These are phyloP conservation scores for Moricandia moricandioides DNA, from an alignment of 345 rosid species.

Conservation along the genomic window DNA sequence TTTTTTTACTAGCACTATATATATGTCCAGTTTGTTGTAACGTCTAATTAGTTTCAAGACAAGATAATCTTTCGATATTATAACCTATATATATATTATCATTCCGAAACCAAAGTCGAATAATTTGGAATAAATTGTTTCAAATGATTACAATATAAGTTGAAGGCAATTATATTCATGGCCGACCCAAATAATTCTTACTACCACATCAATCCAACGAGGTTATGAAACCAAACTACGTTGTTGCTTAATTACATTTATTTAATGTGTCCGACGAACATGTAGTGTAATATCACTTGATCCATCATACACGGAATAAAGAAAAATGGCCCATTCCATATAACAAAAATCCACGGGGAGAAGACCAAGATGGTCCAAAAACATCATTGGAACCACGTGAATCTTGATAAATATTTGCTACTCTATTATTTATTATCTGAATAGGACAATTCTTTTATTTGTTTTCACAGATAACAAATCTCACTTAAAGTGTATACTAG, in stretches of 20 bases:
- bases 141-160: neutral
- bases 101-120: neutral
- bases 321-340: conserved; percentile 24
- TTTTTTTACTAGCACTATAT: neutral
- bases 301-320: neutral
- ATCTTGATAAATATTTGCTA: conserved; percentile 37
- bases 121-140: neutral
- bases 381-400: conserved; percentile 40
- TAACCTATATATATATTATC: too few relatives aligned
- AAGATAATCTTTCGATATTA: too few relatives aligned
- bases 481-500: neutral
- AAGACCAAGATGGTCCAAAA: conserved; percentile 39
- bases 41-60: neutral
- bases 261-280: neutral
- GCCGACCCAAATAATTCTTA: neutral
- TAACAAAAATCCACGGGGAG: conserved; percentile 32
- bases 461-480: conserved; percentile 1
- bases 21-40: neutral
- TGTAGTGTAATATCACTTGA: neutral
- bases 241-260: neutral
- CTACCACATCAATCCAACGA: neutral
- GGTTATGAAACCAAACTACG: neutral
- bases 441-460: conserved; percentile 32
- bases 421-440: conserved; percentile 32
- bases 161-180: neutral